phyloP scores from a whole-genome alignment of 2,329 filamentous ascomycete species.

The Colletotrichum cordylinicola region DNA sequence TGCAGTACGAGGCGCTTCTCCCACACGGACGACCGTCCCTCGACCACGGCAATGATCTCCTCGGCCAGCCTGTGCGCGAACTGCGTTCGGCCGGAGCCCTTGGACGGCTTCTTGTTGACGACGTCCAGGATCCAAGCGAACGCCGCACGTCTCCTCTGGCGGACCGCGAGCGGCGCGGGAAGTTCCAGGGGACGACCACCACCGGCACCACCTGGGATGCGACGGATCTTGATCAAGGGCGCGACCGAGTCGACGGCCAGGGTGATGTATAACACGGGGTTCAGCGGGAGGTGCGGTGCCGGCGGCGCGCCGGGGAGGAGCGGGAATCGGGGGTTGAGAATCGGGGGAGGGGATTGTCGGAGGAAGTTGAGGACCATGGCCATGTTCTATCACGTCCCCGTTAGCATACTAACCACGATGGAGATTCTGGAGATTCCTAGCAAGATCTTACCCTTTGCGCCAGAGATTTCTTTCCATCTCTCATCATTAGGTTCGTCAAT shows the following conservation, averaged over 20 bases:
- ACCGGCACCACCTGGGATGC: constrained; percentile 79
- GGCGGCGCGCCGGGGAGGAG: constrained; percentile 81
- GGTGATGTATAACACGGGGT: constrained; percentile 88
- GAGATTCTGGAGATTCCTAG: neutral
- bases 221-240: constrained; percentile 81
- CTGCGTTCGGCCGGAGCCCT: constrained; percentile 72
- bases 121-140: constrained; percentile 89
- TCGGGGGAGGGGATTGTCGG: constrained; percentile 82
- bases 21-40: constrained; percentile 86
- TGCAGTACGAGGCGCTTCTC: constrained; percentile 80
- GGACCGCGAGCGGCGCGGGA: constrained; percentile 75
- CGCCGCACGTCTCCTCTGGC: constrained; percentile 79
- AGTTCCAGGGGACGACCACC: constrained; percentile 86
- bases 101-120: constrained; percentile 78
- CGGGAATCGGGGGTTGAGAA: constrained; percentile 71
- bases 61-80: constrained; percentile 82
- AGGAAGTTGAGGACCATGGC: constrained; percentile 81
- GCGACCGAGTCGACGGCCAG: constrained; percentile 92
- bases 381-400: constrained; percentile 73
- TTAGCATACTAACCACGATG: neutral
- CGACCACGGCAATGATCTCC: constrained; percentile 85
- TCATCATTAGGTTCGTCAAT: constrained; percentile 90
- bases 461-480: constrained; percentile 84
- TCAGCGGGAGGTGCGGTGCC: constrained; percentile 79
- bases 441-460: constrained; percentile 78